Base-by-base conservation (phyloP, 768 basidiomycete genomes). In the Lactarius trivialis region DNA sequence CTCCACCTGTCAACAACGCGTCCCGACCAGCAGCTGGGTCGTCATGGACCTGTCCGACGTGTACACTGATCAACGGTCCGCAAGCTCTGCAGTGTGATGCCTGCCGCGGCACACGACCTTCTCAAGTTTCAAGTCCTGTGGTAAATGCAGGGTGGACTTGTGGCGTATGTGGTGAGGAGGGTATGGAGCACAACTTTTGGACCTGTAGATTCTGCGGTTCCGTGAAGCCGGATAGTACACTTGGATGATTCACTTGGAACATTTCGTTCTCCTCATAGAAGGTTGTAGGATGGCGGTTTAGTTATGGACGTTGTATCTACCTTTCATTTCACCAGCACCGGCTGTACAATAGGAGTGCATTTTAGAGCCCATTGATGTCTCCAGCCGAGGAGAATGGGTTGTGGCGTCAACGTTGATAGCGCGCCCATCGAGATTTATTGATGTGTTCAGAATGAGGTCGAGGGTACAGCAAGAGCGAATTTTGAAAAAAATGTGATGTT, bases 161-260 rank as follows among this genome's bases (percentile, higher is more conserved):
- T 69, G 71, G 76, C 12, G 73, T 76, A 24, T 93, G 90, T 65
- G 83, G 84, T 26, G 82, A 87, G 70, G 71, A 70, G 36, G 83
- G 80, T 28, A 86, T 85, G 71, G 79, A 81, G 2, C 80, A 82
- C 64, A 79, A 84, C 24, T 80, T 84, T 63, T 93, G 88, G 90
- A 85, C 84, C 53, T 94, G 93, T 75, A 73, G 74, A 17, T 80
- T 78, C 58, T 94, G 91, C 70, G 90, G 90, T 17, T 74, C 76
- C 21, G 78, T 92, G 56, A 91, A 91, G 71, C 71, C 68, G 9
- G 68, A 66, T 28, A 75, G 73, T 34, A 37, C 43, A 14, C n/a
- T 49, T n/a, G 60, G 55, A 11, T 67, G 60, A 65, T 63, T 28
- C 24, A 17, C 15, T 32, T 2, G 45, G 55, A 36, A 24, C 24